Percentiles rank a stretch among this genome's conserved stretches.
These are phyloP conservation scores for Diplocarpon mali DNA, from an alignment of 2,329 filamentous ascomycete species.

Conservation along the genomic window DNA sequence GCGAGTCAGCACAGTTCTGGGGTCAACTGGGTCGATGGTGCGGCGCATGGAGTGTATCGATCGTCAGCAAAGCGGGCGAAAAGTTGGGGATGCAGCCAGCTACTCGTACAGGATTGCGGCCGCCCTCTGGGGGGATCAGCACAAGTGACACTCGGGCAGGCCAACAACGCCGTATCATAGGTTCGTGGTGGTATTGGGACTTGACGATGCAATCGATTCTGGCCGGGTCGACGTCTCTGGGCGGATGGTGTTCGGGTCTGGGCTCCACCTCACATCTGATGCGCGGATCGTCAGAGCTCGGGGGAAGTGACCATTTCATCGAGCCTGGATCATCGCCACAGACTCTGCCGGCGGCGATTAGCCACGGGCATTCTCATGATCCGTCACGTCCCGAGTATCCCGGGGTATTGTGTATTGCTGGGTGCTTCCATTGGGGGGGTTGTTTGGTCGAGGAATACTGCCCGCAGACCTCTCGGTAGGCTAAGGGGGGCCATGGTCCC, in stretches of 20 bases:
- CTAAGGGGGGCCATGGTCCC: conserved; percentile 10
- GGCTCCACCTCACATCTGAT: conserved; percentile 31
- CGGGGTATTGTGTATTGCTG: too few species aligned
- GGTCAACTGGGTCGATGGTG: too few species aligned
- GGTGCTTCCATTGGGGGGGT: background rate
- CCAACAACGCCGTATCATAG: conserved; percentile 17
- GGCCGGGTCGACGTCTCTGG: conserved; percentile 27
- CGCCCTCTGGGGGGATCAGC: conserved; percentile 10
- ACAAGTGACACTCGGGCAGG: background rate
- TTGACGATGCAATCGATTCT: conserved; percentile 32
- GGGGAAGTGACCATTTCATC: background rate
- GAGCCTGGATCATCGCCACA: background rate
- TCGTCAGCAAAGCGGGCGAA: too few species aligned
- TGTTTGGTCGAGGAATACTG: too few species aligned
- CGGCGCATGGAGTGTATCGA: too few species aligned
- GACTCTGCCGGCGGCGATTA: conserved; percentile 12
- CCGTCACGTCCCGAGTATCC: background rate
- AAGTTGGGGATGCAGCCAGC: too few species aligned
- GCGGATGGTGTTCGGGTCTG: conserved; percentile 21
- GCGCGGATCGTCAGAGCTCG: conserved; percentile 13
- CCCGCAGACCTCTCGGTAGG: conserved; percentile 9
- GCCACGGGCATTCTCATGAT: conserved; percentile 1
- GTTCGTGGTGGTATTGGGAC: conserved; percentile 31
- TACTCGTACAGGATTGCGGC: conserved; percentile 11
- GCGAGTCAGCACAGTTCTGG: conserved; percentile 13